A percentile compares a stretch with the other conserved stretches of the same genome.
Conservation (phyloP, 371 early-diverging fungal genomes). For the Mucor mucedo region DNA sequence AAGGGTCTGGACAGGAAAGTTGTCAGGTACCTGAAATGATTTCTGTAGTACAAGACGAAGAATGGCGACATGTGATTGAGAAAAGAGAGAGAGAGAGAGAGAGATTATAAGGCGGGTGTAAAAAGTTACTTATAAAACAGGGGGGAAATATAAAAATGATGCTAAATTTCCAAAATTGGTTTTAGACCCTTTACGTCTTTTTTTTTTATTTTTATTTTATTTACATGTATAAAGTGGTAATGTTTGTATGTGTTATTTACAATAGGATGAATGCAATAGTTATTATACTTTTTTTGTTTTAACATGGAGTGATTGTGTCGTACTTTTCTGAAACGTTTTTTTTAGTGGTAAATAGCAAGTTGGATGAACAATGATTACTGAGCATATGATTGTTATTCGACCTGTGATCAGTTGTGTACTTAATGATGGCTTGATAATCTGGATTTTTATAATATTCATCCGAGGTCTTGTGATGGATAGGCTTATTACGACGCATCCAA, state of each 20-base stretch:
- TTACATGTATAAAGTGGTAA: not conserved
- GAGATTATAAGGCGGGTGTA: too few species aligned
- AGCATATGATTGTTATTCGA: constrained; percentile 3
- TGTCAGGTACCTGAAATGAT: not conserved
- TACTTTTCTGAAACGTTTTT: constrained; percentile 19
- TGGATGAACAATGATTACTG: constrained; percentile 13
- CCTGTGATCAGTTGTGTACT: constrained; percentile 15
- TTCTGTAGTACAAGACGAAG: not conserved
- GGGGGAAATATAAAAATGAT: not conserved
- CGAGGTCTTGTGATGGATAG: not conserved
- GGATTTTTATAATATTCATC: constrained; percentile 3
- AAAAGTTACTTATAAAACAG: not conserved
- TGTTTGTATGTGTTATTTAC: constrained; percentile 1
- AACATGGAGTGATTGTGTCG: constrained; percentile 14
- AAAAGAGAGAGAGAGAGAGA: too few species aligned
- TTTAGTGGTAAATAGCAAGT: constrained; percentile 4
- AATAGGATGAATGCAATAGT: not conserved
- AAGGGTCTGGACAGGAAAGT: not conserved
- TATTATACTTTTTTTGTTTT: not conserved
- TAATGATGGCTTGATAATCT: constrained; percentile 8
- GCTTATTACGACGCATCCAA: constrained; percentile 34
- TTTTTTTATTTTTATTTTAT: not conserved
- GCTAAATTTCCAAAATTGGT: too few species aligned
- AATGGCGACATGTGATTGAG: not conserved
- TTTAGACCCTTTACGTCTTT: not conserved